Evolutionary conservation across 805 yeast species (phyloP).

Genomic region (Saturnispora silvae): DNA sequence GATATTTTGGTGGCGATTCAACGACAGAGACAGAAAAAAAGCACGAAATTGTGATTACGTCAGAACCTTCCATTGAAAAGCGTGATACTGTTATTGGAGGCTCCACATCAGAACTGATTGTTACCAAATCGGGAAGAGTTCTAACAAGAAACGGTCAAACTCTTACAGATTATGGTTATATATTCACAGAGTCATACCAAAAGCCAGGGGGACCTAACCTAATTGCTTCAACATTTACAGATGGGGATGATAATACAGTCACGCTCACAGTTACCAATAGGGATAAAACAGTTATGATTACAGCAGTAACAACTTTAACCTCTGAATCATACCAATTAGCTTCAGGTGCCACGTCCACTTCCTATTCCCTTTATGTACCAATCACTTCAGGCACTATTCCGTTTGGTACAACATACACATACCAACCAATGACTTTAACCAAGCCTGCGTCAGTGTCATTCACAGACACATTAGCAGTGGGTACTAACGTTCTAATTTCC

Average conservation of each 20-base stretch:
- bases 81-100: constrained; percentile 3
- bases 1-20: background rate
- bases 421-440: constrained; percentile 20
- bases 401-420: constrained; percentile 20
- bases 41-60: background rate
- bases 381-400: constrained; percentile 26
- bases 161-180: constrained; percentile 3
- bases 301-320: background rate
- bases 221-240: constrained; percentile 1
- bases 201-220: constrained; percentile 4
- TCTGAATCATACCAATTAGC: background rate
- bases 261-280: too few species aligned
- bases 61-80: background rate
- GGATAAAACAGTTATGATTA: background rate
- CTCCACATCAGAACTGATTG: background rate
- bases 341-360: constrained; percentile 2
- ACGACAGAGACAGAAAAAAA: background rate
- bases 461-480: constrained; percentile 11
- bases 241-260: background rate
- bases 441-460: constrained; percentile 13
- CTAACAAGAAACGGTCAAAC: constrained; percentile 5
- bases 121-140: background rate
- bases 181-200: constrained; percentile 6
- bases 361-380: constrained; percentile 8
- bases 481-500: constrained; percentile 18